A percentile compares a stretch with the other conserved stretches of the same genome.
These are phyloP conservation scores for Geotrichum phurueaensis DNA, from an alignment of 1,139 yeast genomes.

Conservation along the genomic window DNA sequence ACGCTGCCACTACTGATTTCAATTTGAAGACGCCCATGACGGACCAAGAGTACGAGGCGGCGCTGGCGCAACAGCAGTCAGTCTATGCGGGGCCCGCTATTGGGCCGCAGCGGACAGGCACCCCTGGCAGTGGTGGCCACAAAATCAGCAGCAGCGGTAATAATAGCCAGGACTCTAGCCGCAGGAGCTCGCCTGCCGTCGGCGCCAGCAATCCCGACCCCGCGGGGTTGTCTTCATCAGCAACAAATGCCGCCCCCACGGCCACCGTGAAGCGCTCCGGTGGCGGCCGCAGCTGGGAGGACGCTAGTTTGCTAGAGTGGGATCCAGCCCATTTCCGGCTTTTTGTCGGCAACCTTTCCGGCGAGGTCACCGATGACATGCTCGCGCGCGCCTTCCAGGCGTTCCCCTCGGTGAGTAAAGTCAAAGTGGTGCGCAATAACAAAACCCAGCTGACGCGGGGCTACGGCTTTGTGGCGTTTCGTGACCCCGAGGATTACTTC, in stretches of 20 bases:
- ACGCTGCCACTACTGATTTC: not conserved
- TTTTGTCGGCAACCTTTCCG: constrained; percentile 69
- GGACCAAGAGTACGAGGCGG: constrained; percentile 27
- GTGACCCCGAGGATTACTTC: constrained; percentile 54
- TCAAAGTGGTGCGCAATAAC: constrained; percentile 39
- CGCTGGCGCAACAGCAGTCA: constrained; percentile 31
- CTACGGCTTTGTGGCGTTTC: constrained; percentile 65
- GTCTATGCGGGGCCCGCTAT: constrained; percentile 19
- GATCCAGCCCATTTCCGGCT: constrained; percentile 63
- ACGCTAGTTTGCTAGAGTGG: constrained; percentile 49
- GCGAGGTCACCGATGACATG: constrained; percentile 57
- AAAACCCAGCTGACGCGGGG: constrained; percentile 47
- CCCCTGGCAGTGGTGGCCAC: not conserved
- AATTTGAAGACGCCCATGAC: constrained; percentile 6
- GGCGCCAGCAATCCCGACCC: not conserved
- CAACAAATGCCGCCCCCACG: not conserved
- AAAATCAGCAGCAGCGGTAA: not conserved
- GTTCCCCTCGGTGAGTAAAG: constrained; percentile 49
- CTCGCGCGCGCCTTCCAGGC: constrained; percentile 47
- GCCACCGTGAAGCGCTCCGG: constrained; percentile 41
- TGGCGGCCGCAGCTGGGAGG: constrained; percentile 48
- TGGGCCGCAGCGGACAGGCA: not conserved
- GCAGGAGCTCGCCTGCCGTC: not conserved
- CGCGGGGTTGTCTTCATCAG: not conserved
- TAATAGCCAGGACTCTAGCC: not conserved